Base-by-base conservation (phyloP, 2,329 filamentous ascomycete species). In the Nigrospora osmanthi region DNA sequence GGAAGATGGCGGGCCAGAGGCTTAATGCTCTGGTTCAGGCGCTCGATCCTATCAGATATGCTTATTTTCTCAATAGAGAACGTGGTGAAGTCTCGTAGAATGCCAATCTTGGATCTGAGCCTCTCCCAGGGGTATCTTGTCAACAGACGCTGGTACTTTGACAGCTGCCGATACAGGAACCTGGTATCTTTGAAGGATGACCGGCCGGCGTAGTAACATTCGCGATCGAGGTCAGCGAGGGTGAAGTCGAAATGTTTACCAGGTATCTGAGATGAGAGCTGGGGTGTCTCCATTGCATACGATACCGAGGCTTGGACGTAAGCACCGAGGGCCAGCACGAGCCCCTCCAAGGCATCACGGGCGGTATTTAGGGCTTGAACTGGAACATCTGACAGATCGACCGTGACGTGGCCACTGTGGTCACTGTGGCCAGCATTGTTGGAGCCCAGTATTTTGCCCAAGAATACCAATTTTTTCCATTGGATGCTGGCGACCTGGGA, bases 141-240 rank as follows among this genome's bases (percentile, higher is more conserved):
- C 36, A 59, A 61, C 43, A 72, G 68, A 1, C 50, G 47, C 14
- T 57, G 47, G 17, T 60, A 62, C 10, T 67, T 51, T 0, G 34
- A 45, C 11, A 53, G 43, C 17, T 30, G 19, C 6, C 35, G 12
- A 6, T 45, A 49, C 10, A 55, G 47, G 2, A 23, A 11, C 1
- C n/a, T 12, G 15, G 45, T 40, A 15, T 47, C 11, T 30, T 3
- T 40, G 45, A 47, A 45, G 11, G 23, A 28, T 19, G n/a, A 38
- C 3, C 19, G 38, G 10, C 47, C 36, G 23, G 51, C 47, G 35
- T 55, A 58, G 38, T 47, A 28, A 28, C 23, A 56, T 34, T 39
- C 45, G 13, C 57, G 52, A 31, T 52, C 35, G 14, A n/a, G 36
- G 36, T 58, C 52, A 19, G 45, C 23, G 13, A 30, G 17, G 3